A percentile compares a stretch with the other conserved stretches of the same genome.
Evolutionary conservation across 2,329 filamentous ascomycete species (phyloP).

Genomic region (Pseudogymnoascus sp.): DNA sequence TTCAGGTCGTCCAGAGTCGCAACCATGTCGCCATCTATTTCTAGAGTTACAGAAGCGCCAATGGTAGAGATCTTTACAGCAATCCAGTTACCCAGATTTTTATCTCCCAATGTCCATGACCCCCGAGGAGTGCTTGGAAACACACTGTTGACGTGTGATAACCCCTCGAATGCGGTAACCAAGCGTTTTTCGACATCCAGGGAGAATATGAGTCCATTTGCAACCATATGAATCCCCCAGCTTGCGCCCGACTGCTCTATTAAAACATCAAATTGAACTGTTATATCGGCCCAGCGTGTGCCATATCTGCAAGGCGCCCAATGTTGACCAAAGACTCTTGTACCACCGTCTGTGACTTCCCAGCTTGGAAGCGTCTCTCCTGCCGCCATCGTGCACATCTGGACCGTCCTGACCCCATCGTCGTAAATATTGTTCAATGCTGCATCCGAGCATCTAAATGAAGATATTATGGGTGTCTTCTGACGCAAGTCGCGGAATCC

Average conservation of each 20-base stretch:
- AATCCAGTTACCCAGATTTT: slow-evolving; percentile 15
- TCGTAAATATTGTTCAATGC: slow-evolving; percentile 21
- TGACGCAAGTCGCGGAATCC: slow-evolving; percentile 16
- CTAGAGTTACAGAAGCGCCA: slow-evolving; percentile 11
- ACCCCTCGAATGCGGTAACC: slow-evolving; percentile 18
- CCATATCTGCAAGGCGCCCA: slow-evolving; percentile 22
- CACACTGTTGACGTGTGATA: slow-evolving; percentile 18
- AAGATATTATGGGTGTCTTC: slow-evolving; percentile 14
- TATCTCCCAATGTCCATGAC: slow-evolving; percentile 14
- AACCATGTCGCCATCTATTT: slow-evolving; percentile 13
- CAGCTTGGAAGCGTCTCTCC: slow-evolving; percentile 19
- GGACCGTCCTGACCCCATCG: slow-evolving; percentile 19
- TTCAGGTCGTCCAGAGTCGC: slow-evolving; percentile 13
- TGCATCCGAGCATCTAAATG: slow-evolving; percentile 20
- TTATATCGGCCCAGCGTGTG: slow-evolving; percentile 19
- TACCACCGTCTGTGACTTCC: slow-evolving; percentile 20
- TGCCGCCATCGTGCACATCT: slow-evolving; percentile 21
- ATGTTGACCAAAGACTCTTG: slow-evolving; percentile 19
- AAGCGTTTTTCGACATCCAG: slow-evolving; percentile 15
- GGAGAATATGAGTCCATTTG: slow-evolving; percentile 21
- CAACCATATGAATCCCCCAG: slow-evolving; percentile 22
- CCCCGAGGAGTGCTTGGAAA: slow-evolving; percentile 18
- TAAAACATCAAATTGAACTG: slow-evolving; percentile 17
- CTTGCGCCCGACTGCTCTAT: slow-evolving; percentile 20
- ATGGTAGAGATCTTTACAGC: slow-evolving; percentile 12